These are phyloP conservation scores for Radiomyces spectabilis DNA, from an alignment of 192 early-diverging fungal species.

Conservation along the genomic window DNA sequence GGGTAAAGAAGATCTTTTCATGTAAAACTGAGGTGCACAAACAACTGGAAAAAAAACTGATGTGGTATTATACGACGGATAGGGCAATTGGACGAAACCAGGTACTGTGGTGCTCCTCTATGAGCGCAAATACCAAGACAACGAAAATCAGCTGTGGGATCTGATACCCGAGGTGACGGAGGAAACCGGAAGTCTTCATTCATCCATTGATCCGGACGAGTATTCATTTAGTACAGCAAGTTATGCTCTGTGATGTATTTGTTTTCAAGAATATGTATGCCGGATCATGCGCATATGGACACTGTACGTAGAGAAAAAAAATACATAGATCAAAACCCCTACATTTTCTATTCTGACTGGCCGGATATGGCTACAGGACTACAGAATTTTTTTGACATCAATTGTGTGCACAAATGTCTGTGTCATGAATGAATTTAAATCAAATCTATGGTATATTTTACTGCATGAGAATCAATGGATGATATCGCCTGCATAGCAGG, in stretches of 20 bases:
- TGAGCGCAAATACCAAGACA: slow-evolving; percentile 23
- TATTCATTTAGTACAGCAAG: slow-evolving; percentile 27
- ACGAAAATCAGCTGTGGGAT: slow-evolving; percentile 23
- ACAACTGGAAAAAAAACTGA: background rate
- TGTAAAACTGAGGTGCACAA: background rate
- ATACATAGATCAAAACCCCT: no score
- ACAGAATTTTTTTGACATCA: no score
- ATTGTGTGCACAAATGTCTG: no score
- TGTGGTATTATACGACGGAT: background rate
- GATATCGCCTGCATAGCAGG: no score
- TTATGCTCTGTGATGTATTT: slow-evolving; percentile 25
- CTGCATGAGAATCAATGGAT: no score
- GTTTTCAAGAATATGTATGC: no score
- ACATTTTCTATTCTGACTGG: no score
- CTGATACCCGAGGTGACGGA: slow-evolving; percentile 12
- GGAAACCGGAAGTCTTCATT: background rate
- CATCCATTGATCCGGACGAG: slow-evolving; percentile 9
- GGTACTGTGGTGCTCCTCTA: slow-evolving; percentile 22
- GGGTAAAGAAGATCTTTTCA: slow-evolving; percentile 11
- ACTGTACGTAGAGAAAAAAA: no score
- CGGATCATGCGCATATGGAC: no score
- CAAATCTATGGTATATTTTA: no score
- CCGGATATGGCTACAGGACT: no score
- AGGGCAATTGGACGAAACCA: slow-evolving; percentile 26
- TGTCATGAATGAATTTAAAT: no score